These are phyloP conservation scores for Pyracantha coccinea DNA, from an alignment of 331 rosid genomes.

Conservation along the genomic window DNA sequence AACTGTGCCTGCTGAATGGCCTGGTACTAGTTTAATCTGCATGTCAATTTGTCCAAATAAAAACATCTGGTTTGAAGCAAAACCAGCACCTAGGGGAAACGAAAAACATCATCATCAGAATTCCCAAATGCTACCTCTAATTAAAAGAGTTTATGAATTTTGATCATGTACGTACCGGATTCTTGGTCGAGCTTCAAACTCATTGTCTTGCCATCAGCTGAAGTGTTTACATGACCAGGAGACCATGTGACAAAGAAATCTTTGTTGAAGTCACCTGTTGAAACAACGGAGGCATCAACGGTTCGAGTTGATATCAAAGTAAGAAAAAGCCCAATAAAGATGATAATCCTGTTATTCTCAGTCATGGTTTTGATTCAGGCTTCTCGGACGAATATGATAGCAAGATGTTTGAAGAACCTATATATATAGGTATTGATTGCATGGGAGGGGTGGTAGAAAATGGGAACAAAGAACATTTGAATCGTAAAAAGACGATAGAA, in stretches of 20 bases:
- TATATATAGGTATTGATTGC: slow-evolving; percentile 27
- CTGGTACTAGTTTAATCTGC: slow-evolving; percentile 84
- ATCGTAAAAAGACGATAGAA: neutral
- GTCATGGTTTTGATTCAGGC: slow-evolving; percentile 30
- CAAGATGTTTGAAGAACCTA: slow-evolving; percentile 14
- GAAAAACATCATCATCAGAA: slow-evolving; percentile 27
- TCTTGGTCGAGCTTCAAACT: slow-evolving; percentile 75
- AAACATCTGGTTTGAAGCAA: slow-evolving; percentile 81
- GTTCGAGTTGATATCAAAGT: slow-evolving; percentile 13
- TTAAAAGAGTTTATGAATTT: neutral
- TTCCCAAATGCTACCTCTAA: neutral
- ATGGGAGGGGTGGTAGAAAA: slow-evolving; percentile 9
- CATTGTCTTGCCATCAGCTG: slow-evolving; percentile 57
- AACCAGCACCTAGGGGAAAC: slow-evolving; percentile 52
- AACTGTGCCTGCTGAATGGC: slow-evolving; percentile 91
- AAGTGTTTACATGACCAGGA: slow-evolving; percentile 73
- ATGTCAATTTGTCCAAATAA: slow-evolving; percentile 82
- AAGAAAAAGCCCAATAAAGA: slow-evolving; percentile 34
- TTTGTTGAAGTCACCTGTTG: slow-evolving; percentile 76
- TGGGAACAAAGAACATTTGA: slow-evolving; percentile 7
- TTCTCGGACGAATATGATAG: neutral
- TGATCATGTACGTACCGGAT: slow-evolving; percentile 54
- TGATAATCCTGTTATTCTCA: slow-evolving; percentile 13
- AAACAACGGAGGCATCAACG: slow-evolving; percentile 52
- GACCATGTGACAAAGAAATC: slow-evolving; percentile 88